Evolutionary conservation across 2,329 filamentous ascomycete species (phyloP), one percentile per base, ranked within the genome.

Genomic region (Whalleya microplaca): DNA sequence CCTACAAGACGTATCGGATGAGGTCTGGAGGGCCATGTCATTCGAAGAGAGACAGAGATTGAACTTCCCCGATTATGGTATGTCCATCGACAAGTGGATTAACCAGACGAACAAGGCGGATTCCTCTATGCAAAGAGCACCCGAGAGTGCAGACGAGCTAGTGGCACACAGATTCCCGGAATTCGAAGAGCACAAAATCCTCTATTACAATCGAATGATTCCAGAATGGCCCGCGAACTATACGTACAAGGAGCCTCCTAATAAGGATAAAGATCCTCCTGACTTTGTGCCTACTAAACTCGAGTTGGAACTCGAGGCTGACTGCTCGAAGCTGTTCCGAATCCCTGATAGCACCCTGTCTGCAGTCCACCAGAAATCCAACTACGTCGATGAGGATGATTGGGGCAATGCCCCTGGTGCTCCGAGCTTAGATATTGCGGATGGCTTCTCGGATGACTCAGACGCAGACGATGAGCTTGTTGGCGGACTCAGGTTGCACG

Each of bases 251-350:
- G 85, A 86, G 41, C 92, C 93, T 0, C 63, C 81, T 1, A 96
- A 92, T 73, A 87, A 87, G 41, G 67, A 69, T 91, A 92, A 0
- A 95, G 93, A 73, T 81, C 91, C 16, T 81, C 65, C 68, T 41
- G 67, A 68, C 41, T 68, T 98, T 2, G 83, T 92, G 4, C 92
- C 92, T 0, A 93, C 89, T 19, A 99, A 99, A 73, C 82, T 96
- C 54, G 92, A 86, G 59, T 80, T 99, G 14, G 95, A 99, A 59
- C 78, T 98, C 32, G 89, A 91, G 2, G 82, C 85, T 45, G 95
- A 98, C 66, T 90, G 96, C 64, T 91, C 96, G 72, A 92, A 92
- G 65, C 80, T 84, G 21, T 99, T 98, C 71, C 86, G 87, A 53
- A 84, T 94, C n/a, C 81, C 85, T 0, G 87, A 87, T 0, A 81